Conservation (phyloP, 1,284 basidiomycete species). For the Cerrena zonata region DNA sequence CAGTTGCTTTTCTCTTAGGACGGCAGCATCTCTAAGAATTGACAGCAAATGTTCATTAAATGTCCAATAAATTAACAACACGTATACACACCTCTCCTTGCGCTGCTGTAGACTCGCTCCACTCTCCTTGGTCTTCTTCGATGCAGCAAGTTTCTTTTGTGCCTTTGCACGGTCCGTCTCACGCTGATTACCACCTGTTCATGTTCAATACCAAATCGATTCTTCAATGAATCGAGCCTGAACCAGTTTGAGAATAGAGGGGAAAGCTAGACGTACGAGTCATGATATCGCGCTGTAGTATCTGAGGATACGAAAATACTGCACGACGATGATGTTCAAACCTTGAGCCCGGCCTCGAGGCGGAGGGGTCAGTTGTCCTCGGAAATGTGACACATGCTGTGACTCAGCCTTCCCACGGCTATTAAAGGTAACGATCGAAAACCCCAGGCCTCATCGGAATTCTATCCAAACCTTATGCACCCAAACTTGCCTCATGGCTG, state of each 20-base stretch:
- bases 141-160: conserved; percentile 59
- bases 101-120: conserved; percentile 54
- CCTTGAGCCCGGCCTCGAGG: background rate
- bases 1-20: conserved; percentile 72
- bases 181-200: conserved; percentile 72
- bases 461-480: background rate
- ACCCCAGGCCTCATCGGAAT: background rate
- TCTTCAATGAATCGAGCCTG: conserved; percentile 22
- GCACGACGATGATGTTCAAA: background rate
- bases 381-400: background rate
- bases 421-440: background rate
- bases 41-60: conserved; percentile 7
- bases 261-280: conserved; percentile 19
- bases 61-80: background rate
- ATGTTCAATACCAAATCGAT: background rate
- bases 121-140: conserved; percentile 69
- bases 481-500: background rate
- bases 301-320: conserved; percentile 8
- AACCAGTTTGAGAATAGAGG: background rate
- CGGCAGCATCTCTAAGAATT: conserved; percentile 59
- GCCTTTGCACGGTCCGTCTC: conserved; percentile 68
- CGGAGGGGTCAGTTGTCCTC: too few species aligned
- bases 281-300: conserved; percentile 16
- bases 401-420: background rate
- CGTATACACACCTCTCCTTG: conserved; percentile 68